Evolutionary conservation across 768 basidiomycete species (phyloP).

Genomic region (Russula virescens): DNA sequence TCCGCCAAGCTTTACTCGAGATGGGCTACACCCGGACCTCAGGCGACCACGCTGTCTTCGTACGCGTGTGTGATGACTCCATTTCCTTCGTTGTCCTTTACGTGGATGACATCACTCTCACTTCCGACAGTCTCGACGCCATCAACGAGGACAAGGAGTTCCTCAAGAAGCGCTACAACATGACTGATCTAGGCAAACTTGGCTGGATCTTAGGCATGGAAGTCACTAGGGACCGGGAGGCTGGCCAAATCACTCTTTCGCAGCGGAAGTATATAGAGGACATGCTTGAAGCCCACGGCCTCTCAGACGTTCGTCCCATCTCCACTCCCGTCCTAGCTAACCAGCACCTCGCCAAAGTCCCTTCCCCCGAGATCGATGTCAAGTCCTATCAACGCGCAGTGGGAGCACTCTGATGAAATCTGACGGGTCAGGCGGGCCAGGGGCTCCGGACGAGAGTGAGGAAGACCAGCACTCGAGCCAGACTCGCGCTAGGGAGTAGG

Average conservation of each 20-base stretch:
- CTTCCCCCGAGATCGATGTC: not conserved
- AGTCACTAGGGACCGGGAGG: not conserved
- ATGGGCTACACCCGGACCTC: not conserved
- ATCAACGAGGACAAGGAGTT: not conserved
- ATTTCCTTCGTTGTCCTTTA: not conserved
- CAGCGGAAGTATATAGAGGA: not conserved
- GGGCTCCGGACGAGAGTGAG: no score
- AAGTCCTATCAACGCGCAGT: not conserved
- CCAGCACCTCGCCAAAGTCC: not conserved
- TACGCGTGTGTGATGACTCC: rapidly evolving
- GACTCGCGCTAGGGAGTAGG: no score
- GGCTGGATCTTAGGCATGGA: not conserved
- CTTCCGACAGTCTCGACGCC: no score
- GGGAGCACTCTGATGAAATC: not conserved
- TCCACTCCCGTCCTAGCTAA: not conserved
- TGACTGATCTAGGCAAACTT: not conserved
- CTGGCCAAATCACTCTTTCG: not conserved
- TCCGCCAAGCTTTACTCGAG: rapidly evolving
- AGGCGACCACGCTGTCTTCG: not conserved
- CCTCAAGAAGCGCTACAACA: not conserved
- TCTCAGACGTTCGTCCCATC: not conserved
- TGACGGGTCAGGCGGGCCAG: no score
- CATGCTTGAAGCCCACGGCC: not conserved
- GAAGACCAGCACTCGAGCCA: no score
- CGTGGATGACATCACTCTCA: not conserved